A percentile compares a stretch with the other conserved stretches of the same genome.
Evolutionary conservation across 345 rosid species (phyloP).

Genomic region (Camelina laxa): DNA sequence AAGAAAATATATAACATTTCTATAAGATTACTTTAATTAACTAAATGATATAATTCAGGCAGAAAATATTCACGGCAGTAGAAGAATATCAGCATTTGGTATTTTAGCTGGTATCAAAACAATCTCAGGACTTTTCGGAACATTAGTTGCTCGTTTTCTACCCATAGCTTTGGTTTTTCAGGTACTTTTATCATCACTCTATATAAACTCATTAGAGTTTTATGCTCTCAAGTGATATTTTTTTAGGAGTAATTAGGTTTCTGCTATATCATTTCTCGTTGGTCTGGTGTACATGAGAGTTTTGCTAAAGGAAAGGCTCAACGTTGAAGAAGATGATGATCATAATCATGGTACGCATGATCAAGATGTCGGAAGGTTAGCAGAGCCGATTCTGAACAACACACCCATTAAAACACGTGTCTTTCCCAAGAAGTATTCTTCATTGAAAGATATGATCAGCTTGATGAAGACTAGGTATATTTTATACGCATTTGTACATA

Average conservation of each 20-base stretch:
- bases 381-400: constrained; percentile 56
- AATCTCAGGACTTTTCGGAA: constrained; percentile 60
- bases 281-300: constrained; percentile 79
- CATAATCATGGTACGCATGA: background rate
- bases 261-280: constrained; percentile 58
- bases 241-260: constrained; percentile 48
- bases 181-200: constrained; percentile 45
- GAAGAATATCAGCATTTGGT: constrained; percentile 72
- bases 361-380: constrained; percentile 31
- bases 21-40: background rate
- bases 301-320: constrained; percentile 64
- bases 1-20: background rate
- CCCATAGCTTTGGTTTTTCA: constrained; percentile 60
- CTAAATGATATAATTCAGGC: constrained; percentile 53
- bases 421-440: constrained; percentile 60
- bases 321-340: constrained; percentile 22
- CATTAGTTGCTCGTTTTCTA: constrained; percentile 77
- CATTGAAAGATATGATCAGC: constrained; percentile 53
- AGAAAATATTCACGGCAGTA: constrained; percentile 54
- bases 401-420: constrained; percentile 32
- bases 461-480: constrained; percentile 66
- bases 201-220: background rate
- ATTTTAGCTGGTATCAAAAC: constrained; percentile 61
- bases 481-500: background rate
- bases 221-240: background rate